Percentiles rank a stretch among this genome's conserved stretches.
Evolutionary conservation across 345 rosid species (phyloP).

Genomic region (Corchorus capsularis): DNA sequence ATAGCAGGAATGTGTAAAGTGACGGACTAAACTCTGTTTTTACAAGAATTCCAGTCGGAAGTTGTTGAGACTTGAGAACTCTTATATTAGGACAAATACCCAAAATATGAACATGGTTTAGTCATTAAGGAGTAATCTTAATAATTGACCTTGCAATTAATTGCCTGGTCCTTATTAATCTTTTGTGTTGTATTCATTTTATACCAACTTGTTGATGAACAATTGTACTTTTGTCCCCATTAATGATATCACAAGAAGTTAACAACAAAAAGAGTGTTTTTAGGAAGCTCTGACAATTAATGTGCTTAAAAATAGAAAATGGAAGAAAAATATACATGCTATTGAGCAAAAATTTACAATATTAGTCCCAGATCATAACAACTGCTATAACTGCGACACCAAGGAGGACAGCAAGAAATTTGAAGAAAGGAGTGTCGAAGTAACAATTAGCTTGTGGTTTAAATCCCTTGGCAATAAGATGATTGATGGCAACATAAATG

Average conservation of each 20-base stretch:
- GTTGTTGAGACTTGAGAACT: too few relatives aligned
- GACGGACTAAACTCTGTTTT: too few relatives aligned
- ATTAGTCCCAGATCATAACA: conserved; percentile 83
- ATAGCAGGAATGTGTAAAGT: too few relatives aligned
- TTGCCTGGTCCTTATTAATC: too few relatives aligned
- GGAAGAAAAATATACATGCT: background rate
- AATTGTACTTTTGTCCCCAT: background rate
- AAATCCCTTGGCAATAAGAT: conserved; percentile 81
- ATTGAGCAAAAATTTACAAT: background rate
- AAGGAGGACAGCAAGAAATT: conserved; percentile 69
- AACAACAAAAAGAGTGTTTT: background rate
- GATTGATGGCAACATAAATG: conserved; percentile 75
- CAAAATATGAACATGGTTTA: too few relatives aligned
- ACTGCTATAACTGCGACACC: conserved; percentile 70
- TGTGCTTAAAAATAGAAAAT: background rate
- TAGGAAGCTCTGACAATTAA: background rate
- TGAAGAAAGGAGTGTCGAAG: conserved; percentile 66
- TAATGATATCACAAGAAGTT: background rate
- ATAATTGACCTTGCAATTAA: background rate
- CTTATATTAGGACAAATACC: background rate
- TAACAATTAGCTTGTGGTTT: conserved; percentile 50
- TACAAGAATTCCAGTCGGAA: too few relatives aligned
- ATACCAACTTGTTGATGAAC: background rate
- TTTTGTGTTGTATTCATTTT: background rate
- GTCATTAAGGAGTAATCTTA: background rate